These are phyloP conservation scores for Urostyla sp. DNA, from an alignment of 73 alveolate species.

Conservation along the genomic window DNA sequence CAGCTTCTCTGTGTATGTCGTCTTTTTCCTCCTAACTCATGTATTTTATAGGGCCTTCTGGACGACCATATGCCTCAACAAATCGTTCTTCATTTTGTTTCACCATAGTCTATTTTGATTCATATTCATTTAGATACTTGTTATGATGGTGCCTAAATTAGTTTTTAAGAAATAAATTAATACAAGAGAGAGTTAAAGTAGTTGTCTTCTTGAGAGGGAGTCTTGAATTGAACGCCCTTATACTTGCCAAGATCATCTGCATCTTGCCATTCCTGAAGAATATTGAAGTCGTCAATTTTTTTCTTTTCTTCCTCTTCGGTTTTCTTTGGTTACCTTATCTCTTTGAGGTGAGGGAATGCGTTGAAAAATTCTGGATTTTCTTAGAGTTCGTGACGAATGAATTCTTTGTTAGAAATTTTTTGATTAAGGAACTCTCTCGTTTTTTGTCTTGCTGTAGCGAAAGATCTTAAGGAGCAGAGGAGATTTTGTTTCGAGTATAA, in stretches of 20 bases:
- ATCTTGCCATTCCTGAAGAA: too few species aligned
- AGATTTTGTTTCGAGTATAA: not conserved
- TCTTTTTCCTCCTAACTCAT: constrained; percentile 63
- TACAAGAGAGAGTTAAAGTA: constrained; percentile 20
- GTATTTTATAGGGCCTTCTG: constrained; percentile 72
- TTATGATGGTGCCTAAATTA: constrained; percentile 8
- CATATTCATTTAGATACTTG: not conserved
- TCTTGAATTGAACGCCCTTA: constrained; percentile 3
- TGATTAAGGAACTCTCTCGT: constrained; percentile 21
- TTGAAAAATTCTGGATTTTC: constrained; percentile 77
- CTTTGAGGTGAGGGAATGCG: constrained; percentile 79
- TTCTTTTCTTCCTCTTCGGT: constrained; percentile 1
- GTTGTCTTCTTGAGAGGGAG: not conserved
- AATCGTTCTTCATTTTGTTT: constrained; percentile 52
- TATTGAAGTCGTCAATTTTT: constrained; percentile 21
- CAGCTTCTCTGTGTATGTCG: constrained; percentile 62
- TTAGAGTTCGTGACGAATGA: constrained; percentile 48
- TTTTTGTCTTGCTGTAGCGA: constrained; percentile 19
- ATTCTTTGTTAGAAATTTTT: constrained; percentile 29
- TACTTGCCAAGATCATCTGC: not conserved
- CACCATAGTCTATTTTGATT: constrained; percentile 8
- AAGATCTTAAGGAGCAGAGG: too few species aligned
- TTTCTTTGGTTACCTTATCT: not conserved
- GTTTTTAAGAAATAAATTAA: not conserved
- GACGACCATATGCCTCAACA: constrained; percentile 72